phyloP scores from a whole-genome alignment of 495 filamentous ascomycete genomes.

The Lophiotrema nucula region DNA sequence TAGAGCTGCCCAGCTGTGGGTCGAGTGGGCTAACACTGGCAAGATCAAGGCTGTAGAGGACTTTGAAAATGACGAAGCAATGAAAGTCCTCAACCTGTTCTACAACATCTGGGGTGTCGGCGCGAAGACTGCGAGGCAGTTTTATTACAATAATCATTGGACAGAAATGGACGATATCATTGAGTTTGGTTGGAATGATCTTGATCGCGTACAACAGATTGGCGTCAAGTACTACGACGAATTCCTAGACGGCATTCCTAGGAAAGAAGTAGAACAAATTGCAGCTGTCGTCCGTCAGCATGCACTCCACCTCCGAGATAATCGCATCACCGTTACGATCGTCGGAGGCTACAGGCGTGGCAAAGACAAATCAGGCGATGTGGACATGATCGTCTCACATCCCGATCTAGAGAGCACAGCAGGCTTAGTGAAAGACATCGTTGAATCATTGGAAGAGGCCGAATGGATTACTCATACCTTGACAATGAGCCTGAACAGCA shows the following conservation, averaged over 20 bases:
- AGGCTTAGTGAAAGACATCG: slow-evolving; percentile 64
- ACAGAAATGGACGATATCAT: slow-evolving; percentile 78
- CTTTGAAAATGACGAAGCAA: slow-evolving; percentile 60
- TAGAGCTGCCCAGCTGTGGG: slow-evolving; percentile 77
- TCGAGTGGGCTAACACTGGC: slow-evolving; percentile 67
- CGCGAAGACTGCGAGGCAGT: slow-evolving; percentile 76
- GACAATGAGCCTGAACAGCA: slow-evolving; percentile 61
- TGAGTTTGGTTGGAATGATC: slow-evolving; percentile 72
- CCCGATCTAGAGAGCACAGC: slow-evolving; percentile 64
- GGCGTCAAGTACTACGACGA: slow-evolving; percentile 96
- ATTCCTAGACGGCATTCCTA: slow-evolving; percentile 67
- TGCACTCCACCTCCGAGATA: slow-evolving; percentile 53
- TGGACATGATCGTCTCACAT: slow-evolving; percentile 83
- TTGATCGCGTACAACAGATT: slow-evolving; percentile 84
- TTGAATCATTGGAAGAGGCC: slow-evolving; percentile 64
- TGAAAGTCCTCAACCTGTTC: slow-evolving; percentile 66
- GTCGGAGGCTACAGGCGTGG: slow-evolving; percentile 86
- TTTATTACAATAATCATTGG: slow-evolving; percentile 77
- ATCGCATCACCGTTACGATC: slow-evolving; percentile 67
- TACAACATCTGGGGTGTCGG: slow-evolving; percentile 87
- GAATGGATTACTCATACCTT: slow-evolving; percentile 83
- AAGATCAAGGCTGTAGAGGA: slow-evolving; percentile 61
- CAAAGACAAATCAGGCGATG: slow-evolving; percentile 71
- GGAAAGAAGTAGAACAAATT: slow-evolving; percentile 72
- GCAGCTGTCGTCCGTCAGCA: slow-evolving; percentile 58